Base-by-base conservation (phyloP, 495 filamentous ascomycete species). In the Aspergillus diversus region DNA sequence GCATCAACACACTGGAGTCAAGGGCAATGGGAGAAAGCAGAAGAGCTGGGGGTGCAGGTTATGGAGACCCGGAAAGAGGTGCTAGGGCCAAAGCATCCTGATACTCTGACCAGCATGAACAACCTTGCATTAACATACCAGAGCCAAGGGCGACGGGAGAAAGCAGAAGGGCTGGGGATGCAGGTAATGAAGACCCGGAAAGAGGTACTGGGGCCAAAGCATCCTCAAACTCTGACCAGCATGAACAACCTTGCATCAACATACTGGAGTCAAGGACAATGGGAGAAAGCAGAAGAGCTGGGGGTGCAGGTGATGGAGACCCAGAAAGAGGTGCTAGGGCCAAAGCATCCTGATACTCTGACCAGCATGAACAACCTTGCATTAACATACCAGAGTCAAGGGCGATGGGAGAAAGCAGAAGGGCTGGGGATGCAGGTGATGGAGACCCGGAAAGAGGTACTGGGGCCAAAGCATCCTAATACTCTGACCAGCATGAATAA, bases 171-270 rank as follows among this genome's bases (percentile, higher is more conserved):
- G 7, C 33, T 60, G 5, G 0, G 34, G 2, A 7, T n/a, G 0
- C 1, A n/a, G 12, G 49, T 46, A n/a, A 15, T 54, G 12, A 1
- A 43, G 8, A 17, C 34, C 12, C 6, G 33, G 8, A 6, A 42
- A 8, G 2, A 54, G 34, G 2, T 37, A 7, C 32, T 55, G 5
- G 55, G 57, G 0, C 46, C 5, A 3, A 1, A 49, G 5, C 46
- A 49, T 17, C 15, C 46, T 17, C 0, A 17, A 0, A 49, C 46
- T 17, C 46, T 49, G 15, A 7, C 46, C 13, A 21, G 15, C n/a
- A 59, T 51, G 32, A 7, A 7, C 0, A 51, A 59, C 46, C 46
- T 59, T 12, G 57, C 57, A 1, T 16, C 37, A 39, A 39, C 37
- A 39, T 39, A 39, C 37, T 3, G 13, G 37, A 39, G 4, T 39